Base-by-base conservation (phyloP, 129 eudicot species). In the Escallonia rubra region DNA sequence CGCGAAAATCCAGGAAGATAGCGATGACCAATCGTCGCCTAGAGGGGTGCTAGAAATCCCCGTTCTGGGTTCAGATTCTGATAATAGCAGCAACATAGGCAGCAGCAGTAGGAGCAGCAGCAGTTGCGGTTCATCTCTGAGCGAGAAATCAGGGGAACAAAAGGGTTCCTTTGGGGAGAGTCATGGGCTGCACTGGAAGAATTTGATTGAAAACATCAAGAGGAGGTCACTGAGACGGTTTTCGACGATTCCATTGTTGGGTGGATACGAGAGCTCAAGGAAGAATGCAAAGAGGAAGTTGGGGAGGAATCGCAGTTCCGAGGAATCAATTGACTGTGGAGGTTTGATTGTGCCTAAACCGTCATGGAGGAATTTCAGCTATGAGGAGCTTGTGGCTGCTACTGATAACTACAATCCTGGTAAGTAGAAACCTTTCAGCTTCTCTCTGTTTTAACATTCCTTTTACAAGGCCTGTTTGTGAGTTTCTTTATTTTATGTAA, bases 341-440 rank as follows among this genome's bases (percentile, higher is more conserved):
- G 75, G 75, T 66, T 68, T 77, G 50, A 74, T 71, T 14, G 74
- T 73, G 60, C 79, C 87, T 2, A 93, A 93, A 69, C 98, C 95
- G 23, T 84, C 90, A 48, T 93, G 96, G 98, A 86, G 96, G 79
- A 93, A 89, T 71, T 93, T 89, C 61, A 77, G 66, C 38, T 74
- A 72, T 42, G 77, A 76, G 2, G 98, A 93, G 66, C 88, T 93
- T 48, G 74, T 74, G 34, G 78, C 75, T 57, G 99, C 99, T 40
- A 93, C 99, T 2, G 79, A 85, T 67, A 42, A 70, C 64, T 93
- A 89, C 61, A 76, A 81, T 64, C 67, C 90, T 41, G 93, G 99
- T 93, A 67, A 70, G 34, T 23, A 23, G 34, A 23, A 23, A 23
- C 34, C 34, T 23, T 23, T 23, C 34, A 23, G 34, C 34, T 23